Conservation (phyloP, 176 grass and related monocot genomes). For the Thalia dealbata region DNA sequence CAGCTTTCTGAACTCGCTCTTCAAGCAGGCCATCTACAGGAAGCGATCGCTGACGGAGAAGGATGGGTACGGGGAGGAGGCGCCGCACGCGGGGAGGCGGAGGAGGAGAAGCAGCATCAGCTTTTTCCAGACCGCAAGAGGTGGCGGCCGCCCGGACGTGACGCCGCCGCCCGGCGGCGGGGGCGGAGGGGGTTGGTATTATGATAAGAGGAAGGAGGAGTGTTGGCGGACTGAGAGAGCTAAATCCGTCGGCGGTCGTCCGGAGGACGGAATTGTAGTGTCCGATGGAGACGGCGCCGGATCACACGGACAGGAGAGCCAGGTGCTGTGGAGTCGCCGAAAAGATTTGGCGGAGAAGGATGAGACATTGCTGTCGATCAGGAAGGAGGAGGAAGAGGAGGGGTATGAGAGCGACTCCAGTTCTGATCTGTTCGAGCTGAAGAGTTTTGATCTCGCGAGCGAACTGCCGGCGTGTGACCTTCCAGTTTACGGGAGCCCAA, state of each 20-base stretch:
- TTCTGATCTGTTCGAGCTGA: constrained; percentile 15
- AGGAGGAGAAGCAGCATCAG: not conserved
- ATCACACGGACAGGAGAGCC: not conserved
- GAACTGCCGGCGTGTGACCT: not conserved
- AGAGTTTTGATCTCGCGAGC: not conserved
- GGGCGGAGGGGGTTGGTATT: not conserved
- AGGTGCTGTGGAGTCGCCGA: not conserved
- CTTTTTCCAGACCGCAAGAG: not conserved
- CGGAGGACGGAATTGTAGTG: not conserved
- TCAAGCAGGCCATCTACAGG: not conserved
- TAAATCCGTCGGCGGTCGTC: not conserved
- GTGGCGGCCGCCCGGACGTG: not conserved
- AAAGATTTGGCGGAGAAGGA: not conserved
- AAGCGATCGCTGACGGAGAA: not conserved
- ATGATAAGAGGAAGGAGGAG: not conserved
- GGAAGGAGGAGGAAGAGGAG: constrained; percentile 7
- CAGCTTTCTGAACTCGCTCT: not conserved
- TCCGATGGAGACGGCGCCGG: not conserved
- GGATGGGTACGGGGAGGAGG: not conserved
- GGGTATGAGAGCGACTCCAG: constrained; percentile 2
- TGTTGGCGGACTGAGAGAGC: not conserved
- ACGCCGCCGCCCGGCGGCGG: not conserved
- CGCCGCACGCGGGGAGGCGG: not conserved
- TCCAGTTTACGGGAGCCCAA: not conserved
- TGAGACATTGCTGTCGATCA: no score